These are phyloP conservation scores for Lichtheimia ornata DNA, from an alignment of 371 early-diverging fungal genomes.

Conservation along the genomic window DNA sequence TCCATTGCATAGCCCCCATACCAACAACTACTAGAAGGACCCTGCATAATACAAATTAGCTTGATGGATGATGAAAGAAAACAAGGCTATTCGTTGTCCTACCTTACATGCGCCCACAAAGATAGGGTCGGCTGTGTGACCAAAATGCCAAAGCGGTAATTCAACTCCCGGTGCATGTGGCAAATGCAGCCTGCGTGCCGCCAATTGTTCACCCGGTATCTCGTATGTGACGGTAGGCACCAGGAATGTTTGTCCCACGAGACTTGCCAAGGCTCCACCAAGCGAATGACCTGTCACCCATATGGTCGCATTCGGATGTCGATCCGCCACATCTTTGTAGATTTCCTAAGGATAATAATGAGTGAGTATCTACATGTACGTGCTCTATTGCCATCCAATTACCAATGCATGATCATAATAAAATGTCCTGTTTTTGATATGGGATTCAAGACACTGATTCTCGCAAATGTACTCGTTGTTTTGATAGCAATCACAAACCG, in stretches of 20 bases:
- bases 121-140: constrained; percentile 93
- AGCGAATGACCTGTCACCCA: constrained; percentile 95
- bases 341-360: constrained; percentile 26
- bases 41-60: constrained; percentile 29
- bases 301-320: constrained; percentile 71
- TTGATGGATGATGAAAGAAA: background rate
- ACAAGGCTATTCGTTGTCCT: background rate
- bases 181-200: constrained; percentile 81
- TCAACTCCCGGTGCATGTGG: constrained; percentile 55
- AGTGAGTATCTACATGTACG: background rate
- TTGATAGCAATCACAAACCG: constrained; percentile 84
- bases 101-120: constrained; percentile 86
- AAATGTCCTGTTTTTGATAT: constrained; percentile 60
- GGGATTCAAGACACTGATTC: constrained; percentile 62
- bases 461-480: constrained; percentile 64
- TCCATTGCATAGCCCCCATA: constrained; percentile 92
- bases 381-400: constrained; percentile 1
- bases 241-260: constrained; percentile 86
- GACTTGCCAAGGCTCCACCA: constrained; percentile 83
- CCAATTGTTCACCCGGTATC: constrained; percentile 85
- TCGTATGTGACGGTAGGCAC: constrained; percentile 89
- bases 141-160: constrained; percentile 88
- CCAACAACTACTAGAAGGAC: constrained; percentile 80
- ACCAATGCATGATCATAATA: constrained; percentile 87
- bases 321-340: constrained; percentile 53